Evolutionary conservation across 306 rosid species (phyloP), one percentile per base, ranked within the genome.

Genomic region (Abrus precatorius): DNA sequence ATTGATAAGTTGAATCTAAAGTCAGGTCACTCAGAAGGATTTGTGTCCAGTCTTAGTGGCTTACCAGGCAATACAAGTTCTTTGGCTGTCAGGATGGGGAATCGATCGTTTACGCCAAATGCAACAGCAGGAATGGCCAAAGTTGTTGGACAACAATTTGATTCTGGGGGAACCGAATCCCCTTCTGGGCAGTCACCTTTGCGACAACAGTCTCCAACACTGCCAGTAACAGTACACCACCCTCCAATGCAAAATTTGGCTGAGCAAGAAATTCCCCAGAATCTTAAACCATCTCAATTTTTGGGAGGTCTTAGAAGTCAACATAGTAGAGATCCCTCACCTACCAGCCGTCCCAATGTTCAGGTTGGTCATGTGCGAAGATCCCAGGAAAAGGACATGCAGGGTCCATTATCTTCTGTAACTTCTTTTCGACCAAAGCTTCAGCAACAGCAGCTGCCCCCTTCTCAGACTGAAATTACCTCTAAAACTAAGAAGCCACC

Each of bases 131-230:
- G 89, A 54, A 49, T 84, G 70, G 14, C 75, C 72, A 92, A 92
- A 84, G 59, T 82, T 61, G 82, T 49, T 33, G 91, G 74, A 63
- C 92, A 81, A 10, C 88, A 77, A 57, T 76, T 89, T 79, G 84
- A 69, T 75, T 84, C 94, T 14, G 72, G 57, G 52, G 85, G 87
- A 72, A 84, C 76, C 0, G 90, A 89, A 72, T 88, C 89, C 59
- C 85, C 94, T 86, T 83, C 96, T 75, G 88, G 72, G 68, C 91
- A 85, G 83, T 87, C 91, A 52, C 86, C 91, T 76, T 47, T 82
- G 84, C 86, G 57, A 75, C 94, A 84, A 73, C 86, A 80, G 83
- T 71, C 94, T 65, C 81, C 87, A 56, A 82, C 87, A 40, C 82
- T 85, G 75, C 69, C 88, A 45, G 69, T 80, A 85, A 72, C 84